A percentile compares a stretch with the other conserved stretches of the same genome.
phyloP scores from a whole-genome alignment of 208 protist species.

The Acanthamoeba lenticulata region DNA sequence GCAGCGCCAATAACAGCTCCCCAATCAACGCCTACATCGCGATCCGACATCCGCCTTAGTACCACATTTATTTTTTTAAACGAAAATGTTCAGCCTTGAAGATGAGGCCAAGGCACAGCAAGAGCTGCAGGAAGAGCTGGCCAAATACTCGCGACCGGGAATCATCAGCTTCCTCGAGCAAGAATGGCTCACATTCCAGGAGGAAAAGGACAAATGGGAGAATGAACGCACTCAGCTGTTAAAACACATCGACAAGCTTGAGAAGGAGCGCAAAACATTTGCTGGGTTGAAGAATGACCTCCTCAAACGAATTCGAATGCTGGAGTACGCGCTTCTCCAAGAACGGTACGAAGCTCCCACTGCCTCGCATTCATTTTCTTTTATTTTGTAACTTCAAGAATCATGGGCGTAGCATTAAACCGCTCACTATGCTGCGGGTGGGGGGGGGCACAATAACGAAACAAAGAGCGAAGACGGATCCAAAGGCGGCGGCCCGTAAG shows the following conservation, averaged over 20 bases:
- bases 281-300: not conserved
- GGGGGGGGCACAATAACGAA: no score
- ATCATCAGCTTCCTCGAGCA: constrained; percentile 14
- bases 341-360: not conserved
- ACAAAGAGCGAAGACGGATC: not conserved
- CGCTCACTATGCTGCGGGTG: not conserved
- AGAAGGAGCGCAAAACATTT: not conserved
- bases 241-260: constrained; percentile 6
- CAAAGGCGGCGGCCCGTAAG: not conserved
- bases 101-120: not conserved
- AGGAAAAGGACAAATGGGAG: constrained; percentile 22
- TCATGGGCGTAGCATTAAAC: not conserved
- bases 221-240: not conserved
- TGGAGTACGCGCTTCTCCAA: not conserved
- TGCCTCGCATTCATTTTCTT: not conserved
- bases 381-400: not conserved
- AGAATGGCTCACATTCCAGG: not conserved
- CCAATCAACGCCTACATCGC: no score
- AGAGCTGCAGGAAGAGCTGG: not conserved
- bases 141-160: not conserved
- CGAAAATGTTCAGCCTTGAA: not conserved
- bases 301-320: not conserved
- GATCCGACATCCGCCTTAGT: no score
- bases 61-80: no score
- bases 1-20: no score